phyloP scores from a whole-genome alignment of 192 early-diverging fungal genomes.

The Mortierella antarctica region DNA sequence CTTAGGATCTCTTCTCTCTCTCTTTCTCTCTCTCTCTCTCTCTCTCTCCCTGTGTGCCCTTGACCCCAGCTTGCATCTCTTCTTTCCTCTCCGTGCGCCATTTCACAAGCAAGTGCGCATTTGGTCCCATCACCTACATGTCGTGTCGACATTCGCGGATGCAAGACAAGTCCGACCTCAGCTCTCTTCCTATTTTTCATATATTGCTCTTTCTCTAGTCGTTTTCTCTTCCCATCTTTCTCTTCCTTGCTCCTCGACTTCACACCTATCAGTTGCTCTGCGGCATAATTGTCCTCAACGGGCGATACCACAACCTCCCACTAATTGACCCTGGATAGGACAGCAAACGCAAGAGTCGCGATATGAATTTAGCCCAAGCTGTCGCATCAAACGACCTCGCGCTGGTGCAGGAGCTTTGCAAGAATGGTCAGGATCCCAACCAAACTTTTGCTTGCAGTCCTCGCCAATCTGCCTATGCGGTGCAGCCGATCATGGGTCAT shows the following conservation, averaged over 20 bases:
- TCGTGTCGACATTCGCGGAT: too few relatives aligned
- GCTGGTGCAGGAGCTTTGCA: constrained; percentile 47
- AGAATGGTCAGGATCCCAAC: constrained; percentile 58
- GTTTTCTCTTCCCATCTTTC: neutral
- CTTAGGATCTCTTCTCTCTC: neutral
- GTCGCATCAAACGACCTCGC: constrained; percentile 55
- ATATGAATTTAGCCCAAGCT: constrained; percentile 57
- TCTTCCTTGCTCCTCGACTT: neutral
- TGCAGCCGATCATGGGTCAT: constrained; percentile 33
- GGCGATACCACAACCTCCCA: neutral
- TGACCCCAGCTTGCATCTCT: neutral
- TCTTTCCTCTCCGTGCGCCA: neutral
- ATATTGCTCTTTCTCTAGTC: neutral
- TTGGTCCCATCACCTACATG: neutral
- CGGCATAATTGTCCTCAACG: neutral
- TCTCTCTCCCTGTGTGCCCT: neutral
- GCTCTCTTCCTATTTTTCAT: too few relatives aligned
- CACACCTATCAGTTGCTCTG: neutral
- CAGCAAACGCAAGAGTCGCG: neutral
- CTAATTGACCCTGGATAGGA: neutral
- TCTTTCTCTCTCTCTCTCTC: neutral
- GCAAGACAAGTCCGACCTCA: too few relatives aligned
- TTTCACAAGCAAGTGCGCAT: neutral
- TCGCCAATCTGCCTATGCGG: constrained; percentile 52
- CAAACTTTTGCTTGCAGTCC: constrained; percentile 57